phyloP scores from a whole-genome alignment of 345 rosid genomes.

The Angophora floribunda region DNA sequence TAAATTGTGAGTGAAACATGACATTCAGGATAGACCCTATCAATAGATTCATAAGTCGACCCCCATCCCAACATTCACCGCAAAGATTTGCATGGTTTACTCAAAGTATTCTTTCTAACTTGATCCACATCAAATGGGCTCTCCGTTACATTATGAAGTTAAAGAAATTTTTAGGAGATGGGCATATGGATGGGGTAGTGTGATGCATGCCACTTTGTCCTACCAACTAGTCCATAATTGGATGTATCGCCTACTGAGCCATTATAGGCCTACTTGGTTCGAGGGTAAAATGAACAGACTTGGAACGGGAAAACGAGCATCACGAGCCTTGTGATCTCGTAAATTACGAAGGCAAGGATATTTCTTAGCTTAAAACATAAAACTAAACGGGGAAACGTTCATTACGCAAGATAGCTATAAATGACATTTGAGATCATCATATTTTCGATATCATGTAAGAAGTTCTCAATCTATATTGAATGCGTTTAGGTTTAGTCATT shows the following conservation, averaged over 20 bases:
- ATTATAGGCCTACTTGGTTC: no score
- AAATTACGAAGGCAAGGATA: background rate
- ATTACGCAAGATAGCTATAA: background rate
- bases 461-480: background rate
- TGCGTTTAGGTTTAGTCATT: background rate
- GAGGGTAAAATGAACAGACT: no score
- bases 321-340: background rate
- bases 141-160: no score
- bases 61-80: background rate
- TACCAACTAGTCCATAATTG: no score
- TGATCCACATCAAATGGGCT: no score
- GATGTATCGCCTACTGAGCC: no score
- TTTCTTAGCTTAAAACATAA: background rate
- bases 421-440: background rate
- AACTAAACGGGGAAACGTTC: background rate
- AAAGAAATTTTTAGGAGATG: no score
- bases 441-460: background rate
- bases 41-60: background rate
- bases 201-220: no score
- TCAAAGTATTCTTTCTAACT: no score
- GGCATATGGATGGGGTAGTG: no score
- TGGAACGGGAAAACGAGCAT: no score
- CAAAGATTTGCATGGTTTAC: background rate
- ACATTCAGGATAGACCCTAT: background rate
- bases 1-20: background rate